Evolutionary conservation across 805 yeast genomes (phyloP).

Genomic region (Wickerhamomyces alni): DNA sequence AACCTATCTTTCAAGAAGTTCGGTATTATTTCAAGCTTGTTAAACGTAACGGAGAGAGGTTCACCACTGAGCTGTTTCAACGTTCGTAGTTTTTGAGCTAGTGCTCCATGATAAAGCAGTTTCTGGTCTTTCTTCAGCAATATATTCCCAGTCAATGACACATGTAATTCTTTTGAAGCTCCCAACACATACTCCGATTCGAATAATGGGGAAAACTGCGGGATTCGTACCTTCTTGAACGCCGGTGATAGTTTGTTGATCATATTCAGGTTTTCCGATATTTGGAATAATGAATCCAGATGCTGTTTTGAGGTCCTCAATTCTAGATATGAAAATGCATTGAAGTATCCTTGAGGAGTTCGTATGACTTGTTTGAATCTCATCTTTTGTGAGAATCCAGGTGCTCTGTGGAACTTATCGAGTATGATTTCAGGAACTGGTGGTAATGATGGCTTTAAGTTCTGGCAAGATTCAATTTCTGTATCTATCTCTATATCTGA

Average conservation of each 20-base stretch:
- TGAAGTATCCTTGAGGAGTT: conserved; percentile 5
- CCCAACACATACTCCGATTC: conserved; percentile 1
- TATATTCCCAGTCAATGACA: conserved; percentile 8
- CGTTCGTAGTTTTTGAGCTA: not conserved
- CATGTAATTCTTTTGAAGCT: conserved; percentile 7
- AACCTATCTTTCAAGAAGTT: conserved; percentile 2
- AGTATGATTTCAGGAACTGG: conserved; percentile 9
- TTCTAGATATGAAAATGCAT: conserved; percentile 8
- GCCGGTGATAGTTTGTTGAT: conserved; percentile 4
- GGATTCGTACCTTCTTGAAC: not conserved
- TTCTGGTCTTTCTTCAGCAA: conserved; percentile 1
- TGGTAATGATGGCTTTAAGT: conserved; percentile 2
- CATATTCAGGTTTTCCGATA: conserved; percentile 2
- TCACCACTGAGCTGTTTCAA: not conserved
- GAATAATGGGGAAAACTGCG: conserved; percentile 5
- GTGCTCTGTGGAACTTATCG: conserved; percentile 11
- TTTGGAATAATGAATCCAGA: not conserved
- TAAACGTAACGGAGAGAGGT: conserved; percentile 1
- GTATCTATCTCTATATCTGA: conserved; percentile 2
- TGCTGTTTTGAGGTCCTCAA: conserved; percentile 4
- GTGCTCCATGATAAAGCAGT: not conserved
- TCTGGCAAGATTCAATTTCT: not conserved
- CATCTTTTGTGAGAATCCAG: conserved; percentile 8
- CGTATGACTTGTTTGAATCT: conserved; percentile 5
- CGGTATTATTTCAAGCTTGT: conserved; percentile 1